Conservation (phyloP, 768 basidiomycete species). For the Leucocoprinus leucothites region DNA sequence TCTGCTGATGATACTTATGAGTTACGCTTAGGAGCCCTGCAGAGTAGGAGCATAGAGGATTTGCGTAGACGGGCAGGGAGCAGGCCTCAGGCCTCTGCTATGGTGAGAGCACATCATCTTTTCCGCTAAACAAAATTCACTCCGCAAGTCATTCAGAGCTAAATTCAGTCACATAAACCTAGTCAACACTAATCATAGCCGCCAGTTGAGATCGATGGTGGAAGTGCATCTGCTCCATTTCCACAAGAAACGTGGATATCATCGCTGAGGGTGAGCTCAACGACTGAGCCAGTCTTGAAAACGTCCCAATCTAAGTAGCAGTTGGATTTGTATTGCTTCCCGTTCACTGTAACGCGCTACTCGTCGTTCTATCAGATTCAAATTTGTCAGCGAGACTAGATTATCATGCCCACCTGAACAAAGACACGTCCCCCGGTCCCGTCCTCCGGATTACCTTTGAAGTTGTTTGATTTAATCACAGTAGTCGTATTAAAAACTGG, state of each 20-base stretch:
- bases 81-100: too few species aligned
- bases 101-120: too few species aligned
- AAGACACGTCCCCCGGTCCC: conserved; percentile 57
- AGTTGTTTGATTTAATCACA: conserved; percentile 47
- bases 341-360: conserved; percentile 57
- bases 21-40: too few species aligned
- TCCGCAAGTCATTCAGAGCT: too few species aligned
- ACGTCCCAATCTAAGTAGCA: conserved; percentile 67
- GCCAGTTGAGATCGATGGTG: conserved; percentile 63
- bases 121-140: too few species aligned
- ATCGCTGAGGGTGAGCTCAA: conserved; percentile 55
- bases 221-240: conserved; percentile 40
- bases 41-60: too few species aligned
- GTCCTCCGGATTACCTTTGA: conserved; percentile 47
- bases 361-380: background rate
- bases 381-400: background rate
- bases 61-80: too few species aligned
- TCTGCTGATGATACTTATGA: too few species aligned
- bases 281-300: conserved; percentile 48
- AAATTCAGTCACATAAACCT: background rate
- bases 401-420: conserved; percentile 40
- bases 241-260: conserved; percentile 55
- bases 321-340: conserved; percentile 55
- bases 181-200: conserved; percentile 37
- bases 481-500: conserved; percentile 56